Conservation (phyloP, 306 rosid species). For the Medicago arabica region DNA sequence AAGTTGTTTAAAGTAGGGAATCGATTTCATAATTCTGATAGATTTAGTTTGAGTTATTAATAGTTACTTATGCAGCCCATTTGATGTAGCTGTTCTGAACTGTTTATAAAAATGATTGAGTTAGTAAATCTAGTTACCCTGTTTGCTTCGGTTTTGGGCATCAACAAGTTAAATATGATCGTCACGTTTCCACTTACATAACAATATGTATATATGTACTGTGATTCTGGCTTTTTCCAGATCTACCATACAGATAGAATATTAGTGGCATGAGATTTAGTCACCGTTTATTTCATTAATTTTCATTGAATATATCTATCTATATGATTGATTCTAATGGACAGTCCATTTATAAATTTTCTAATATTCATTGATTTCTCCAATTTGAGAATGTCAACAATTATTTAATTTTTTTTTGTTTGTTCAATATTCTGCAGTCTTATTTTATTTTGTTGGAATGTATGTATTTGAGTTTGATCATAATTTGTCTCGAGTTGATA, state of each 20-base stretch:
- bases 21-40: slow-evolving; percentile 1
- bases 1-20: background rate
- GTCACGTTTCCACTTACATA: slow-evolving; percentile 2
- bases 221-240: slow-evolving; percentile 14
- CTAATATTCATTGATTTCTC: slow-evolving; percentile 16
- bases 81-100: slow-evolving; percentile 11
- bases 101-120: slow-evolving; percentile 4
- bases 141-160: background rate
- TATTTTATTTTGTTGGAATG: slow-evolving; percentile 22
- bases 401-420: slow-evolving; percentile 24
- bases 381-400: slow-evolving; percentile 3
- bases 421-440: slow-evolving; percentile 30
- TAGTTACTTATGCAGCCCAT: slow-evolving; percentile 22
- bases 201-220: background rate
- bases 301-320: slow-evolving; percentile 1
- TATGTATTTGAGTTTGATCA: slow-evolving; percentile 39
- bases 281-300: slow-evolving; percentile 15
- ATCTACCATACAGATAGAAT: slow-evolving; percentile 16
- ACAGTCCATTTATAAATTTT: background rate
- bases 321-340: slow-evolving; percentile 7
- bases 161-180: slow-evolving; percentile 6
- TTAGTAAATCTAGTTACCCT: slow-evolving; percentile 23
- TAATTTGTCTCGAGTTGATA: slow-evolving; percentile 33
- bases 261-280: slow-evolving; percentile 10
- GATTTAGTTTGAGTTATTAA: slow-evolving; percentile 5